A percentile compares a stretch with the other conserved stretches of the same genome.
These are phyloP conservation scores for Blumeriella jaapii DNA, from an alignment of 2,329 filamentous ascomycete species.

Conservation along the genomic window DNA sequence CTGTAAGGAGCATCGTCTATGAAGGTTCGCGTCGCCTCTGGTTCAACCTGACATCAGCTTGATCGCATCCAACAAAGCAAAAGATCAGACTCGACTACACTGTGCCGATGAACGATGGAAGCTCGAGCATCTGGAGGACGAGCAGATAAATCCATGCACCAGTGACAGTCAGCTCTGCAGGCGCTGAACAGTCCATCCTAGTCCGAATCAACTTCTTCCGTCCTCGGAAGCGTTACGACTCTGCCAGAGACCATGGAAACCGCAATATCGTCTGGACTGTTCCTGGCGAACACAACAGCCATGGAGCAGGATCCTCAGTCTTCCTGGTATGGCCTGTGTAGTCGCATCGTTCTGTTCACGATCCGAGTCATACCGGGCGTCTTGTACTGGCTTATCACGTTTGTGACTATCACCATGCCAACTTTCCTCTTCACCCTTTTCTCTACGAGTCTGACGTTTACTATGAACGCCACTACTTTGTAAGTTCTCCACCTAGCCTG, in stretches of 20 bases:
- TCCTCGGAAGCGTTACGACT: conserved; percentile 15
- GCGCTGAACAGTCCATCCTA: conserved; percentile 7
- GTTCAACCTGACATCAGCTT: background rate
- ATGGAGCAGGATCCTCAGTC: conserved; percentile 30
- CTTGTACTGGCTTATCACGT: conserved; percentile 70
- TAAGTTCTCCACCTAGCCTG: conserved; percentile 34
- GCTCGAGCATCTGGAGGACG: conserved; percentile 6
- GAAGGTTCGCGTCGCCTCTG: too few species aligned
- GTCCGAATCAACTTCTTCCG: conserved; percentile 15
- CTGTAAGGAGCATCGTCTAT: too few species aligned
- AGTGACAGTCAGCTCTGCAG: conserved; percentile 12
- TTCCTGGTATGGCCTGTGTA: conserved; percentile 44
- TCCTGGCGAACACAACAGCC: conserved; percentile 12
- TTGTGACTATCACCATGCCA: conserved; percentile 79
- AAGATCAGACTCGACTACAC: background rate
- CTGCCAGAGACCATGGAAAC: conserved; percentile 17
- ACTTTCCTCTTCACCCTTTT: conserved; percentile 82
- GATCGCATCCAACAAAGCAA: background rate
- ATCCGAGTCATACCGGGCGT: conserved; percentile 46
- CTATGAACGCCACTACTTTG: conserved; percentile 96
- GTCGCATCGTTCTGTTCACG: conserved; percentile 40
- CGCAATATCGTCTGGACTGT: conserved; percentile 12
- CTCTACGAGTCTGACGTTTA: conserved; percentile 89
- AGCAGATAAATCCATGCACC: too few species aligned
- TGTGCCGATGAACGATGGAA: conserved; percentile 9